Evolutionary conservation across 1,284 basidiomycete genomes (phyloP), one percentile per base, ranked within the genome.

Genomic region (Ganoderma sinense): DNA sequence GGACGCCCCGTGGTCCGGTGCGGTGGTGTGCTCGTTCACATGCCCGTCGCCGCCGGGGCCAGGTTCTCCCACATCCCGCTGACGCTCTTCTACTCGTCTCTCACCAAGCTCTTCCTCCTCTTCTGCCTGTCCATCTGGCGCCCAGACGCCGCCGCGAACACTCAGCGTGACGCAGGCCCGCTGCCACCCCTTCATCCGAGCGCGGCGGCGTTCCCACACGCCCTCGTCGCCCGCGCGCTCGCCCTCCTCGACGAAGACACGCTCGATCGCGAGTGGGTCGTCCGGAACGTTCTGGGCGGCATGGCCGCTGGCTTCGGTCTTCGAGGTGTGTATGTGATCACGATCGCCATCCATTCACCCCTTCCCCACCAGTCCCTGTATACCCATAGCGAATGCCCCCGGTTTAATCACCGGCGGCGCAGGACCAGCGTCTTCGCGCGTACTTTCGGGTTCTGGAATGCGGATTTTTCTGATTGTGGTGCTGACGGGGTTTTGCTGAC

Each of bases 91-190:
- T 97, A 96, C 78, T 95, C 95, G 0, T 95, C 96, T 1, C 83
- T 97, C 43, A 92, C 94, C 1, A 97, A 97, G 74, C 86, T 96
- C 11, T 92, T 97, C 78, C 87, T 97, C 4, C 88, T 97, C 29
- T 89, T 95, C 72, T 84, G 95, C 20, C 87, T 97, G 20, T 90
- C 94, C 0, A 91, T 97, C 71, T 97, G 96, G 96, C 87, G 87
- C 36, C 89, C 91, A 8, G 85, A 86, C 4, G 75, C 77, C 11
- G 23, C 62, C 29, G 56, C 60, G 65, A 45, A 7, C 20, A 16
- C 61, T 33, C 36, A 33, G n/a, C 51, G 48, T 41, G 61, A 39
- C 18, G 33, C 55, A 36, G 45, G 64, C 29, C n/a, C 61, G 39
- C 59, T 61, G 59, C 26, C 63, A 43, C 20, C 55, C 14, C 64